Evolutionary conservation across 2,329 filamentous ascomycete species (phyloP), one percentile per base, ranked within the genome.

Genomic region (Passalora sequoiae): DNA sequence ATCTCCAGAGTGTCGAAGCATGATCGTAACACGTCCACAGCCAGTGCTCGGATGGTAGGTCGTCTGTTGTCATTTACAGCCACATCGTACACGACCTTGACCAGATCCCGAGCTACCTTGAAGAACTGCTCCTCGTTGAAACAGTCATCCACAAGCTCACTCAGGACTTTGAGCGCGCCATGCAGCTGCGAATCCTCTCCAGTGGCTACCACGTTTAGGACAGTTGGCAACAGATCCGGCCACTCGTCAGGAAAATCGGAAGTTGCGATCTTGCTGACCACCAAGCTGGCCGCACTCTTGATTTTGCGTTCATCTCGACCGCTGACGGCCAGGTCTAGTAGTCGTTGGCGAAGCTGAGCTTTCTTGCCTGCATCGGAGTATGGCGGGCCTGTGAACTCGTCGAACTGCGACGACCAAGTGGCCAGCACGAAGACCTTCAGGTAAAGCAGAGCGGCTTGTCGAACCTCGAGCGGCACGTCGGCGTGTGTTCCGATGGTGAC

Each of bases 1-100:
- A 96, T 94, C 68, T 97, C 89, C 70, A 98, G 79, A 44, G 92
- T 86, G 63, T 97, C 89, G 64, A 98, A 94, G 67, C 88, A 95
- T 37, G 81, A 81, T 44, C 88, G 80, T 73, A 97, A 95, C 45
- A 96, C 86, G 29, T 85, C 87, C 30, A 97, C 84, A 28, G 92
- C 86, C 55, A 97, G 73, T 21, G 89, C 88, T 49, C 92, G 80
- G 46, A 95, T 73, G 6, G 57, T 61, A 7, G 84, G 76, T 61
- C 86, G 89, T 56, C 86, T 80, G 49, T 75, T 75, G 46, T 84
- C 78, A 62, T 86, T 86, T 44, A 86, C 75, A 10, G 89, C 88
- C 27, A 95, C 84, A 57, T 86, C 78, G 64, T 88, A 92, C 22
- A 96, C 78, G 38, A 84, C 81, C 58, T 83, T 84, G 61, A 96